Evolutionary conservation across 2,329 filamentous ascomycete genomes (phyloP), one percentile per base, ranked within the genome.

Genomic region (Fusarium phyllophilum): DNA sequence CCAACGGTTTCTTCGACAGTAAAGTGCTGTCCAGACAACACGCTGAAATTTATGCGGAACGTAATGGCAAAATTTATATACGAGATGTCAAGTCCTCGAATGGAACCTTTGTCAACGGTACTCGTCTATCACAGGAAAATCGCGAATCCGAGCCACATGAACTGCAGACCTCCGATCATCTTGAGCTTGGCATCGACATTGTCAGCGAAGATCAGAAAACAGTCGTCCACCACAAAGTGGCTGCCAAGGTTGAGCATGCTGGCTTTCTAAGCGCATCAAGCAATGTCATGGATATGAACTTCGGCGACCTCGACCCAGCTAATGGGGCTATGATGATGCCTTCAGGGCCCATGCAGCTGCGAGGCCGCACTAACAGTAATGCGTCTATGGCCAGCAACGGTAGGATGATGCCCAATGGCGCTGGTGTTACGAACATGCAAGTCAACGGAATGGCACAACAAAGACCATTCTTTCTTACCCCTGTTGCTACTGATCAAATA

Each of bases 191-290:
- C 63, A 99, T 99, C 78, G 96, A 99, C 80, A 99, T 99, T 79
- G 96, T 99, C 58, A 97, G 94, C 82, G 96, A 99, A 82, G 96
- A 99, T 81, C 96, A 98, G 82, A 98, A 97, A 84, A 98, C 95
- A 1, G 95, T 99, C 34, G 95, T 99, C 20, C 96, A 99, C 80
- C 96, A 98, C 85, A 99, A 99, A 81, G 96, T 99, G 54, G 95
- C 96, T 26, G 95, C 96, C 63, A 97, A 97, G 81, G 95, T 99
- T 63, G 96, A 99, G 82, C 94, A 98, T 84, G 95, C 96, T 44
- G 96, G 96, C 12, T 92, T 96, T 73, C 89, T 95, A 72, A 91
- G 89, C 49, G 89, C 92, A 17, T 89, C 91, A 14, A 93, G 89
- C 77, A 97, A 93, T 79, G 89, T 95, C 52, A 83, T 97, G 76